Base-by-base conservation (phyloP, 2,329 filamentous ascomycete genomes). In the Triangularia setosa region DNA sequence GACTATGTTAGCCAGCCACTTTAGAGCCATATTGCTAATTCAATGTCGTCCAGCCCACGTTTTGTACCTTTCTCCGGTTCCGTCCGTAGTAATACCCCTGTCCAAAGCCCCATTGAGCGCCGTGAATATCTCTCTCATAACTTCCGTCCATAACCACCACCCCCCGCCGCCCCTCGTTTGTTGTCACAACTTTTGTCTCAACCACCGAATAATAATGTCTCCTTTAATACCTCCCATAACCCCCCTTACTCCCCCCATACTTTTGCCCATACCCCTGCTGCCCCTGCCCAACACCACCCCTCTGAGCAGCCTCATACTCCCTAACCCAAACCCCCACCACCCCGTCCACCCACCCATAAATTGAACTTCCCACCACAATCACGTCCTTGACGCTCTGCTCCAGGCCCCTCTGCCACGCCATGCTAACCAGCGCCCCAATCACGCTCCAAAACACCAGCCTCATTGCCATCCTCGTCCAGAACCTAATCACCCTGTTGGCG, bases 401-500 rank as follows among this genome's bases (percentile, higher is more conserved):
- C 16, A 89, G 74, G 0, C 92, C 88, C 2, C 91, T 80, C 72
- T 88, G 87, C 75, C 83, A 90, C 3, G 89, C 80, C 65, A 83
- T 81, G 18, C 87, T 79, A 0, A 81, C 80, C 0, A 87, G 52
- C 0, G 81, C 80, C 4, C 82, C 77, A 2, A 93, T 69, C 1
- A 79, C 74, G 1, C 83, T 83, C 86, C 87, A 95, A 68, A 92
- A 86, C 1, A 84, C 75, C 52, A 92, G 69, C 24, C 84, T 79
- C 67, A 91, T 75, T 11, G 82, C 81, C 62, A 96, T 73, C n/a
- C 84, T 80, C 60, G 92, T 85, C 87, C 92, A 92, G 79, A 88
- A 96, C 73, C 92, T 79, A 64, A 96, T 81, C 21, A 92, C 78
- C 65, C 91, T 85, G 66, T 88, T 87, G 18, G 92, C 79, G 79